Evolutionary conservation across 139 green algal species (phyloP).

Genomic region (Desmodesmus armatus): DNA sequence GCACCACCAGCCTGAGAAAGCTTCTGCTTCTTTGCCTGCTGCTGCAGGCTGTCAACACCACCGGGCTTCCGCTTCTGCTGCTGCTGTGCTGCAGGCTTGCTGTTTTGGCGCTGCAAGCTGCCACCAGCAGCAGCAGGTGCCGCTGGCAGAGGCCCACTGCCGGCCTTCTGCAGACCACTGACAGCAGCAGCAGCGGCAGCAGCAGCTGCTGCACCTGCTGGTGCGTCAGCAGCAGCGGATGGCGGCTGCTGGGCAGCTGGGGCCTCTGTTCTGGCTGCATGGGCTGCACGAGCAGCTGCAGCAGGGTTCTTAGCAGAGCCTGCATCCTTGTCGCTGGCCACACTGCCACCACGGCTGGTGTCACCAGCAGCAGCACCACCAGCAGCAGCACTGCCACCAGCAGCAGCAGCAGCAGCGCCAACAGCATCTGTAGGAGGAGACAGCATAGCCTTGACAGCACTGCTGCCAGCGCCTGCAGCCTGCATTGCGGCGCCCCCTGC

Average conservation of each 20-base stretch:
- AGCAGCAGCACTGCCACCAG: neutral
- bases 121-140: neutral
- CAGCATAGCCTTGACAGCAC: no score
- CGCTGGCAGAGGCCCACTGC: neutral
- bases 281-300: neutral
- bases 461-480: no score
- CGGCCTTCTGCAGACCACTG: no score
- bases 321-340: no score
- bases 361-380: no score
- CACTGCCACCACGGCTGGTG: neutral
- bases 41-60: no score
- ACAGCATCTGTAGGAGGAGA: no score
- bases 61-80: neutral
- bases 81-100: neutral
- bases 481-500: no score
- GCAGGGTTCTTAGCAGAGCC: neutral
- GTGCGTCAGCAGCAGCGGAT: neutral
- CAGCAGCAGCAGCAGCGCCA: no score
- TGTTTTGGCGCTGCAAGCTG: neutral
- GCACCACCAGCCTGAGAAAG: no score
- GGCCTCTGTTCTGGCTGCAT: neutral
- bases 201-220: neutral
- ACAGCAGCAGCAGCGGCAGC: neutral
- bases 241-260: neutral
- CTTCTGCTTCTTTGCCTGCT: no score